Conservation (phyloP, 345 rosid species). For the Anacardium occidentale region DNA sequence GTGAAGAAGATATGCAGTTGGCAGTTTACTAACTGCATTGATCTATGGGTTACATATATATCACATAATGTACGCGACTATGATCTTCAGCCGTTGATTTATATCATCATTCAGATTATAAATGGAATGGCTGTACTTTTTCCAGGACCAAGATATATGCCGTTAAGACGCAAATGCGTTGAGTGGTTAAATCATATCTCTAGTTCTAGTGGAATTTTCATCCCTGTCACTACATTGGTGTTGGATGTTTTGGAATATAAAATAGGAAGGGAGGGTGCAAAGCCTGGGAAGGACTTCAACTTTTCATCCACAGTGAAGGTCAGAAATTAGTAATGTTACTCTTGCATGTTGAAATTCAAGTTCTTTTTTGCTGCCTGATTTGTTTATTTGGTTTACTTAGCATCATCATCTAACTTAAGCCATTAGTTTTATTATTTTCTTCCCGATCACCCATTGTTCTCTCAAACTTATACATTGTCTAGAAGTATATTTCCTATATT, state of each 20-base stretch:
- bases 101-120: slow-evolving; percentile 64
- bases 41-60: slow-evolving; percentile 84
- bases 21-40: slow-evolving; percentile 72
- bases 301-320: slow-evolving; percentile 70
- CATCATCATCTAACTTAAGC: not conserved
- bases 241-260: slow-evolving; percentile 82
- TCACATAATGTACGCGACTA: slow-evolving; percentile 48
- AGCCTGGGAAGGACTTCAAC: slow-evolving; percentile 50
- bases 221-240: slow-evolving; percentile 66
- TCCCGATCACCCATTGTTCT: not conserved
- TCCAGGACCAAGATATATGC: slow-evolving; percentile 88
- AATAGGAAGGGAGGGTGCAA: slow-evolving; percentile 53
- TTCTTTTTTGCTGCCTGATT: not conserved
- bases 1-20: slow-evolving; percentile 76
- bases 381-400: slow-evolving; percentile 1
- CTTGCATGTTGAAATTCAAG: not conserved
- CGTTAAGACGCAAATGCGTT: slow-evolving; percentile 74
- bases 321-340: slow-evolving; percentile 20
- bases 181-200: slow-evolving; percentile 87
- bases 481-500: slow-evolving; percentile 9
- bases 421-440: not conserved
- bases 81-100: slow-evolving; percentile 70
- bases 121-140: slow-evolving; percentile 74
- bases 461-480: not conserved
- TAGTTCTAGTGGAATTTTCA: slow-evolving; percentile 61